Conservation (phyloP, 345 rosid species). For the Draba incana region DNA sequence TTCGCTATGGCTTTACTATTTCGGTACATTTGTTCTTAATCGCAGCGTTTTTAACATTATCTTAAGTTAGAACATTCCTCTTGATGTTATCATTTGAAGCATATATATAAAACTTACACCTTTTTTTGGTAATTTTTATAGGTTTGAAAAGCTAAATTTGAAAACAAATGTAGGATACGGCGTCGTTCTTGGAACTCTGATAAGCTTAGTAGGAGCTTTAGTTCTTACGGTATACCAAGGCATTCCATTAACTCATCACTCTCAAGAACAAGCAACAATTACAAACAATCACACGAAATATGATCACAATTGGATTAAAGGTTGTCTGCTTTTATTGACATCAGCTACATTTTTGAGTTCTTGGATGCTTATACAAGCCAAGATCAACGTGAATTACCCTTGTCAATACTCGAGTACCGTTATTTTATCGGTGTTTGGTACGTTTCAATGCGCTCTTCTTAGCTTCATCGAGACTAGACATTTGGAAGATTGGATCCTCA, state of each 20-base stretch:
- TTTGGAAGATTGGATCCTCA: slow-evolving; percentile 49
- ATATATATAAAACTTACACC: background rate
- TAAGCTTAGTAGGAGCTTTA: slow-evolving; percentile 61
- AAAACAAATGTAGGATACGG: slow-evolving; percentile 47
- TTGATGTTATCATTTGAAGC: slow-evolving; percentile 3
- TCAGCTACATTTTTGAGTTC: slow-evolving; percentile 47
- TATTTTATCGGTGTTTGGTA: slow-evolving; percentile 55
- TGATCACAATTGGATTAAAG: slow-evolving; percentile 47
- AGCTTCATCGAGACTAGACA: slow-evolving; percentile 44
- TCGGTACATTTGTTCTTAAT: slow-evolving; percentile 44
- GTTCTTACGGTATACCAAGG: slow-evolving; percentile 56
- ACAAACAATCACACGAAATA: slow-evolving; percentile 30
- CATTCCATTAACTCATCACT: slow-evolving; percentile 35
- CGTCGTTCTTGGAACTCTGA: slow-evolving; percentile 49
- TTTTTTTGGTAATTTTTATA: slow-evolving; percentile 20
- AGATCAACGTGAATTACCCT: slow-evolving; percentile 52
- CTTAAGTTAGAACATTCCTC: background rate
- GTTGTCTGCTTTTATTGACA: slow-evolving; percentile 45
- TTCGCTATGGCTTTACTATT: slow-evolving; percentile 66
- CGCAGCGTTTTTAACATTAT: background rate
- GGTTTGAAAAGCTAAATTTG: slow-evolving; percentile 53
- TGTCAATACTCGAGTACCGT: slow-evolving; percentile 67
- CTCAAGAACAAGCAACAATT: slow-evolving; percentile 3
- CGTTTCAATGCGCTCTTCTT: slow-evolving; percentile 56
- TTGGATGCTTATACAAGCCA: slow-evolving; percentile 65